A percentile compares a stretch with the other conserved stretches of the same genome.
Conservation (phyloP, 495 filamentous ascomycete genomes). For the Thermochaetoides thermophila region DNA sequence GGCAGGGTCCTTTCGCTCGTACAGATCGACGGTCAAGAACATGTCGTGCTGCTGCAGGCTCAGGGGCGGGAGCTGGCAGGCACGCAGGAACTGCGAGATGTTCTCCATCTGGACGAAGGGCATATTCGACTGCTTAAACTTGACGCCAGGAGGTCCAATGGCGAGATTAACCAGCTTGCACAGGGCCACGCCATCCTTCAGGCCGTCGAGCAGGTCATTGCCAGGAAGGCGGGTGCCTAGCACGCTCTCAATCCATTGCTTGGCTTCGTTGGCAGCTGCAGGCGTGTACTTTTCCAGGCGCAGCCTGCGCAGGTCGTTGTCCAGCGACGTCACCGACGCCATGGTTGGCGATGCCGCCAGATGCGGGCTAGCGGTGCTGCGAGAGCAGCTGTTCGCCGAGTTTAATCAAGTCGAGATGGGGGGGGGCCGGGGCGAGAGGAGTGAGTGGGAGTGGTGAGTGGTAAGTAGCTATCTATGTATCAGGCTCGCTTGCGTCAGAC, state of each 20-base stretch:
- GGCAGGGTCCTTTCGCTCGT: conserved; percentile 89
- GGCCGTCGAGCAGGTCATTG: conserved; percentile 63
- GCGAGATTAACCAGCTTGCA: conserved; percentile 84
- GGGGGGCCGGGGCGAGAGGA: too few species aligned
- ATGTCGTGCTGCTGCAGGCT: conserved; percentile 85
- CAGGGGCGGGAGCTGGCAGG: conserved; percentile 69
- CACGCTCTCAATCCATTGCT: conserved; percentile 73
- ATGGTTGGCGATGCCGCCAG: conserved; percentile 30
- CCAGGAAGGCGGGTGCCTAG: conserved; percentile 56
- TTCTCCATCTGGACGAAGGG: conserved; percentile 99
- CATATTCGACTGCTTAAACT: conserved; percentile 71
- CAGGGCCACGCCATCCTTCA: conserved; percentile 81
- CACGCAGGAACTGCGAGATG: conserved; percentile 87
- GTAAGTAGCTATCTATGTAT: too few species aligned
- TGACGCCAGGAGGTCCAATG: conserved; percentile 60
- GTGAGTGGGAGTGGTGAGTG: too few species aligned
- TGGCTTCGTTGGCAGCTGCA: conserved; percentile 72
- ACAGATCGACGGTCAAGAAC: conserved; percentile 95
- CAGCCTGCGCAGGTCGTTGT: conserved; percentile 88
- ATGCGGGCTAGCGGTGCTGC: neutral
- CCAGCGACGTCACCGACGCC: conserved; percentile 88
- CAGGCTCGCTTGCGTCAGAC: too few species aligned
- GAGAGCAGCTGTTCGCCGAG: too few species aligned
- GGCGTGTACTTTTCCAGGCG: conserved; percentile 91
- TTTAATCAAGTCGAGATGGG: too few species aligned